Conservation (phyloP, 805 yeast species). For the Nakazawaea anatomiae region DNA sequence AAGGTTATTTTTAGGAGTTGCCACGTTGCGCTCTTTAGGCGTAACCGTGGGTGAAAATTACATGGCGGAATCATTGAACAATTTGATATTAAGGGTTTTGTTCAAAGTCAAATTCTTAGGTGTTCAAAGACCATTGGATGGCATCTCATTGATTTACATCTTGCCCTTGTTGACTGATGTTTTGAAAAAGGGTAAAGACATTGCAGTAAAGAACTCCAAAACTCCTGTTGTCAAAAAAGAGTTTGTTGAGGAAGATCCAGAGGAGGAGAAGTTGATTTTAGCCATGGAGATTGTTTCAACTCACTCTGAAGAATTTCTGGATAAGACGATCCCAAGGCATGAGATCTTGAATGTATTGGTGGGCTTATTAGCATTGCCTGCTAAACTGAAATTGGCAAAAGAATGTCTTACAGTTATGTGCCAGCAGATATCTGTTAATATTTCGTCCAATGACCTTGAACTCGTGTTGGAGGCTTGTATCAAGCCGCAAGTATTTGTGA, state of each 20-base stretch:
- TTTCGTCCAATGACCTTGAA: conserved; percentile 49
- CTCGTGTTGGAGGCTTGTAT: conserved; percentile 52
- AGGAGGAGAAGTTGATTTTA: conserved; percentile 77
- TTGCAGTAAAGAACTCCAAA: conserved; percentile 45
- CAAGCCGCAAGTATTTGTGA: conserved; percentile 63
- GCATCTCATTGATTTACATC: conserved; percentile 62
- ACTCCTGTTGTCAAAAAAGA: conserved; percentile 53
- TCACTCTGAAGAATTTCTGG: conserved; percentile 65
- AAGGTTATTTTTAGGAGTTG: conserved; percentile 57
- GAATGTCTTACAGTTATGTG: conserved; percentile 77
- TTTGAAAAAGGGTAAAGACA: conserved; percentile 57
- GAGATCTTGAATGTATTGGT: conserved; percentile 58
- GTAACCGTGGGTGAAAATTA: conserved; percentile 40
- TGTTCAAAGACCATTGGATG: conserved; percentile 67
- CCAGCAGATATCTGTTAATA: conserved; percentile 66
- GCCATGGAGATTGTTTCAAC: conserved; percentile 69
- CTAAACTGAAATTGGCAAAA: conserved; percentile 75
- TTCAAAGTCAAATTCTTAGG: conserved; percentile 71
- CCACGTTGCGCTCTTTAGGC: conserved; percentile 54
- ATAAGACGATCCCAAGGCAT: conserved; percentile 62
- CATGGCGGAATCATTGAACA: conserved; percentile 45
- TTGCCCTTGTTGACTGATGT: conserved; percentile 71
- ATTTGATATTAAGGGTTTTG: conserved; percentile 57
- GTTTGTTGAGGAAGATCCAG: conserved; percentile 76
- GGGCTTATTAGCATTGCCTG: conserved; percentile 62